Evolutionary conservation across 2,329 filamentous ascomycete genomes (phyloP), one percentile per base, ranked within the genome.

Genomic region (Colletotrichum sublineola): DNA sequence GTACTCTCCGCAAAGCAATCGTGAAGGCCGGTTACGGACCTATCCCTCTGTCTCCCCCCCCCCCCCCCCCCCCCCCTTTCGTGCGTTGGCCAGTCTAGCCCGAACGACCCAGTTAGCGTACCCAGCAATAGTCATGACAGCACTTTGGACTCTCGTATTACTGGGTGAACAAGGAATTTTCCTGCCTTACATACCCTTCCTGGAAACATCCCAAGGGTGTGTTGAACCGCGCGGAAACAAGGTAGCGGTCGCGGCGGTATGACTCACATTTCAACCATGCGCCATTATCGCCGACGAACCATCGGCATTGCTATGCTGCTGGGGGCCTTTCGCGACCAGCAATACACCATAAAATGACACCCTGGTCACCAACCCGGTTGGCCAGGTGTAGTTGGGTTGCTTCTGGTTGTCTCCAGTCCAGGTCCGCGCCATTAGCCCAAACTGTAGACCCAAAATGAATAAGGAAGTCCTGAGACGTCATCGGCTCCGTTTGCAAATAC

Each of bases 241-340:
- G 57, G 57, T 46, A 44, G 24, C 18, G 57, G 57, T 57, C 52
- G 50, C 38, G 33, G 57, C 64, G 64, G 64, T 71, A 67, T 71
- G 68, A 68, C 68, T 71, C 68, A 71, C 64, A 64, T 31, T 38
- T 18, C 42, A 12, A 52, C 29, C 63, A 20, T 12, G 11, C 44
- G 18, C 38, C 57, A 38, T 68, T 68, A 71, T 71, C 64, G 68
- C 68, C 68, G 68, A 71, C 44, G 20, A 69, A 33, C 56, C 55
- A 50, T 71, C 68, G 64, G 68, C 55, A 53, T 60, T 65, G 55
- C 36, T 57, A n/a, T 40, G 57, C 42, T n/a, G 24, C 24, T 24
- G 24, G 24, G 20, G 40, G 40, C 40, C 33, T 31, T 20, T 24
- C 14, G 33, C 63, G 31, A 33, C 24, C 11, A 53, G 5, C 29